These are phyloP conservation scores for Aspergillus melleus DNA, from an alignment of 2,329 filamentous ascomycete species.

Conservation along the genomic window DNA sequence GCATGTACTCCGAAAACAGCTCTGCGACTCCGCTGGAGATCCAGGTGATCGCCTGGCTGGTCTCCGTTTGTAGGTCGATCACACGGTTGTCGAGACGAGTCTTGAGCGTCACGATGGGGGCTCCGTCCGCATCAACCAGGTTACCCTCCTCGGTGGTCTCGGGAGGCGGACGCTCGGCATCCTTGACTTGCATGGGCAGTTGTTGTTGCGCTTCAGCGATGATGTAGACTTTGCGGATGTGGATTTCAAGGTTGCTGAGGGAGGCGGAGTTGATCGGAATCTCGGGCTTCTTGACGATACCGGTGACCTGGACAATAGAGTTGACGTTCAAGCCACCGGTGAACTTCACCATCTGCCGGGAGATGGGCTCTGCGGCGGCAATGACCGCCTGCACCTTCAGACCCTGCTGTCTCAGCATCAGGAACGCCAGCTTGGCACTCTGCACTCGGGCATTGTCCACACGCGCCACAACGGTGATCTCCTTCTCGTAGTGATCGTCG, in stretches of 20 bases:
- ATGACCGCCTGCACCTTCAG: constrained; percentile 82
- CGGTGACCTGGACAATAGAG: constrained; percentile 80
- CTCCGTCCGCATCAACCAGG: constrained; percentile 52
- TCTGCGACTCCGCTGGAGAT: constrained; percentile 66
- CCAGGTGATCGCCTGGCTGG: constrained; percentile 84
- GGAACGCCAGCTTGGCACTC: constrained; percentile 85
- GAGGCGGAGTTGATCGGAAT: constrained; percentile 87
- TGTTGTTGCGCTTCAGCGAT: constrained; percentile 64
- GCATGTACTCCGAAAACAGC: constrained; percentile 78
- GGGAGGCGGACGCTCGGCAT: constrained; percentile 51
- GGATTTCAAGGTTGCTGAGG: constrained; percentile 78
- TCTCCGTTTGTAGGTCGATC: constrained; percentile 86
- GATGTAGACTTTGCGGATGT: constrained; percentile 81
- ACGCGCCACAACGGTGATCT: constrained; percentile 74
- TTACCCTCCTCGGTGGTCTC: constrained; percentile 47
- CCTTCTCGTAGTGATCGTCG: constrained; percentile 66
- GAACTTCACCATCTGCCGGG: constrained; percentile 94
- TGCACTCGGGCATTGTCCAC: constrained; percentile 87
- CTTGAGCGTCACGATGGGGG: constrained; percentile 74
- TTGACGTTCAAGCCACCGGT: constrained; percentile 72
- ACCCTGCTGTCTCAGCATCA: constrained; percentile 77
- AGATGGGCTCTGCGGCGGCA: constrained; percentile 63
- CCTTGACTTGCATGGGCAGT: constrained; percentile 61
- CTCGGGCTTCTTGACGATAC: constrained; percentile 74
- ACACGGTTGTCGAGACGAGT: constrained; percentile 89